A percentile compares a stretch with the other conserved stretches of the same genome.
Conservation (phyloP, 139 green algal species). For the Coelastrella sp. region DNA sequence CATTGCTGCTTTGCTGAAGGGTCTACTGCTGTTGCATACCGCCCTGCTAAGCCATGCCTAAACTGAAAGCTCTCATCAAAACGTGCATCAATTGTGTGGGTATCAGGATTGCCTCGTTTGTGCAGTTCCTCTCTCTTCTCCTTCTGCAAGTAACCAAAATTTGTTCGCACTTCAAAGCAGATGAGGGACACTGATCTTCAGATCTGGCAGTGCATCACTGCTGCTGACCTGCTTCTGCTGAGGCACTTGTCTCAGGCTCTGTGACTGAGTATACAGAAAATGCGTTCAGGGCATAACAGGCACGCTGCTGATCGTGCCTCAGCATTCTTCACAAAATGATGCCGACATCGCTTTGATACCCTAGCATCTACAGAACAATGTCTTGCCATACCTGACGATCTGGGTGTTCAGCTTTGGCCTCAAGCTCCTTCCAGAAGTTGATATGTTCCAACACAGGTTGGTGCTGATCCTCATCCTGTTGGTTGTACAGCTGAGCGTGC, state of each 20-base stretch:
- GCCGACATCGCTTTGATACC: too few relatives aligned
- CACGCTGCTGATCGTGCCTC: too few relatives aligned
- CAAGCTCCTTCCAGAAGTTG: slow-evolving; percentile 70
- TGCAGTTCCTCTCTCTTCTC: slow-evolving; percentile 59
- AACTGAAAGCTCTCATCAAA: slow-evolving; percentile 87
- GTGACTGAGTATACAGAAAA: too few relatives aligned
- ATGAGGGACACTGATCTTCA: too few relatives aligned
- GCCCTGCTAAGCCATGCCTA: slow-evolving; percentile 60
- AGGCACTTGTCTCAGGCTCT: too few relatives aligned
- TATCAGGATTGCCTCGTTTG: slow-evolving; percentile 74
- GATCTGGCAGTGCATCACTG: too few relatives aligned
- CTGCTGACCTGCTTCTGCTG: too few relatives aligned
- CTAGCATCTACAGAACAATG: background rate
- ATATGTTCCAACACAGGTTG: slow-evolving; percentile 67
- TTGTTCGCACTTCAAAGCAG: too few relatives aligned
- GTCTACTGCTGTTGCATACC: background rate
- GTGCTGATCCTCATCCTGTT: slow-evolving; percentile 9
- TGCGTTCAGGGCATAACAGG: too few relatives aligned
- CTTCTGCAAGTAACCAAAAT: slow-evolving; percentile 57
- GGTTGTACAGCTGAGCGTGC: slow-evolving; percentile 3
- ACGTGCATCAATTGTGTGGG: slow-evolving; percentile 78
- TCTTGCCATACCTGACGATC: slow-evolving; percentile 59
- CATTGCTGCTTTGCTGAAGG: background rate
- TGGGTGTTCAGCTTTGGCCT: slow-evolving; percentile 58
- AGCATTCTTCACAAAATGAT: too few relatives aligned